These are phyloP conservation scores for Pichia sporocuriosa DNA, from an alignment of 805 yeast species.

Conservation along the genomic window DNA sequence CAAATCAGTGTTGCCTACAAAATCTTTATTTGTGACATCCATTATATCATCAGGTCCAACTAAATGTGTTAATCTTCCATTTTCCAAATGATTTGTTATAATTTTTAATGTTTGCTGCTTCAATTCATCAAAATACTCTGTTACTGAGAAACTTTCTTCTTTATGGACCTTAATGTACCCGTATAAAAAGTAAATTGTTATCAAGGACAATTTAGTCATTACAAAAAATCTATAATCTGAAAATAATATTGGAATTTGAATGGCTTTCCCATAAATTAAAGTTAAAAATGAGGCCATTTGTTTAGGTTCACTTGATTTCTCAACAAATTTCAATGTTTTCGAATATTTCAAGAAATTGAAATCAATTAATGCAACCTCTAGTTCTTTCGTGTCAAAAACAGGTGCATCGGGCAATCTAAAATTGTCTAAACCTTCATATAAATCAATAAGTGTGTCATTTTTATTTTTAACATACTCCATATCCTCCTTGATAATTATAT, in stretches of 20 bases:
- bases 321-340: background rate
- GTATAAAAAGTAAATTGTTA: constrained; percentile 8
- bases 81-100: background rate
- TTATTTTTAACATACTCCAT: too few species aligned
- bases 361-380: constrained; percentile 4
- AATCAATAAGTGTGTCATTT: too few species aligned
- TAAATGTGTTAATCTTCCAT: constrained; percentile 3
- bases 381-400: background rate
- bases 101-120: background rate
- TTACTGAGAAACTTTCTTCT: background rate
- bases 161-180: background rate
- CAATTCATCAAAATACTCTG: constrained; percentile 2
- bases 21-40: background rate
- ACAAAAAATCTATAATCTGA: constrained; percentile 10
- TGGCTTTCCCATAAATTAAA: constrained; percentile 2
- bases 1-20: background rate
- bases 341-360: background rate
- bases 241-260: constrained; percentile 1
- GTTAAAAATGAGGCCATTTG: constrained; percentile 1
- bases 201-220: constrained; percentile 5
- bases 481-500: background rate
- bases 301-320: background rate
- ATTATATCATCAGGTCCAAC: constrained; percentile 1
- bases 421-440: too few species aligned
- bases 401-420: background rate